These are phyloP conservation scores for Zangia roseola DNA, from an alignment of 768 basidiomycete genomes.

Conservation along the genomic window DNA sequence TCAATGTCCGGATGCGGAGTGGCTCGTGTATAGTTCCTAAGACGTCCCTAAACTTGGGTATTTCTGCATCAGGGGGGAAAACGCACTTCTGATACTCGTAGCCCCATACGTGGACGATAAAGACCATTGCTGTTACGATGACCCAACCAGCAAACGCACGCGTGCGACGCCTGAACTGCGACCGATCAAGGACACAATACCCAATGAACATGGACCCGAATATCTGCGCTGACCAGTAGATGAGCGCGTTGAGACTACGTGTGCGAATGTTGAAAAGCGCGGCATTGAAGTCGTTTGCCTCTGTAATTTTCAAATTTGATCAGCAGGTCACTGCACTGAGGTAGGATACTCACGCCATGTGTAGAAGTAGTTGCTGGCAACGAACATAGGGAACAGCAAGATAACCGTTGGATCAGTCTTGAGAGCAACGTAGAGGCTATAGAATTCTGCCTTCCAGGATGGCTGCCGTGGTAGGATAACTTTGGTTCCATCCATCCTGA, in stretches of 20 bases:
- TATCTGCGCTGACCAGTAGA: slow-evolving; percentile 82
- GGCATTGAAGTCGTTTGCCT: slow-evolving; percentile 80
- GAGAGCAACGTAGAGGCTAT: slow-evolving; percentile 65
- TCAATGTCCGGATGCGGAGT: slow-evolving; percentile 55
- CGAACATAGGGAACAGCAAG: slow-evolving; percentile 82
- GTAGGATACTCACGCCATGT: slow-evolving; percentile 63
- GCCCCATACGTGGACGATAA: slow-evolving; percentile 71
- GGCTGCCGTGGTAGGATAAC: slow-evolving; percentile 62
- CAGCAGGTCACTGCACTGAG: background rate
- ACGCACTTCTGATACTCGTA: slow-evolving; percentile 72
- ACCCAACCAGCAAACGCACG: slow-evolving; percentile 73
- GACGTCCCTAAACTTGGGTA: background rate
- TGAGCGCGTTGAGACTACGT: slow-evolving; percentile 70
- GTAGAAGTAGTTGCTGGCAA: slow-evolving; percentile 83
- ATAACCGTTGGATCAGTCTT: slow-evolving; percentile 70
- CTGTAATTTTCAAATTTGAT: slow-evolving; percentile 35
- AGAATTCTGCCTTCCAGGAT: slow-evolving; percentile 75
- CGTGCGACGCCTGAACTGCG: slow-evolving; percentile 53
- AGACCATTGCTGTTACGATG: slow-evolving; percentile 60
- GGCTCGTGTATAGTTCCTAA: slow-evolving; percentile 58
- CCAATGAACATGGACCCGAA: slow-evolving; percentile 73
- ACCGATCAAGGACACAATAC: slow-evolving; percentile 56
- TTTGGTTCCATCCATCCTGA: slow-evolving; percentile 73
- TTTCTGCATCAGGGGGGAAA: background rate
- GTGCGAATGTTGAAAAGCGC: slow-evolving; percentile 79